Conservation (phyloP, 2,329 filamentous ascomycete species). For the Stagonosporopsis tanaceti region DNA sequence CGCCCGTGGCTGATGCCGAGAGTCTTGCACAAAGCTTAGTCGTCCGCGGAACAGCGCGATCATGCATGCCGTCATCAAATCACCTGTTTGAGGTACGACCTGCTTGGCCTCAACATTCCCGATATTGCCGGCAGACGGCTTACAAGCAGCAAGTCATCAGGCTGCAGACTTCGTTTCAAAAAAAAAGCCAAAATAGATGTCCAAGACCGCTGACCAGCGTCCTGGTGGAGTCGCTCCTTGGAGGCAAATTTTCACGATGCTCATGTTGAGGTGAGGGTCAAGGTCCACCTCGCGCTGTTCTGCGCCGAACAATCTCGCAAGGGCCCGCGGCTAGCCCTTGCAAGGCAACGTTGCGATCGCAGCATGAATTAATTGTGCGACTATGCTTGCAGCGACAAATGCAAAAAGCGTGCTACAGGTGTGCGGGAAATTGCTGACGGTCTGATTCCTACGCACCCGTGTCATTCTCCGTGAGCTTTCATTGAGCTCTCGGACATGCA, state of each 20-base stretch:
- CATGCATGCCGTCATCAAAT: slow-evolving; percentile 34
- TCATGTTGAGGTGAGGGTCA: slow-evolving; percentile 12
- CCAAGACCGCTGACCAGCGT: slow-evolving; percentile 22
- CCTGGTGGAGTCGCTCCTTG: slow-evolving; percentile 10
- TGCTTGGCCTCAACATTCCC: slow-evolving; percentile 21
- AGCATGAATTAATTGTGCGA: slow-evolving; percentile 9
- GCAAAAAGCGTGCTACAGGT: slow-evolving; percentile 10
- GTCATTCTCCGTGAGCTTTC: not conserved
- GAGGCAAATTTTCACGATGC: slow-evolving; percentile 17
- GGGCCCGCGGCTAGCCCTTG: slow-evolving; percentile 15
- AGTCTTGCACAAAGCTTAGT: slow-evolving; percentile 42
- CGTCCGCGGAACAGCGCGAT: slow-evolving; percentile 11
- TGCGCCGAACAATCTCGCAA: slow-evolving; percentile 8
- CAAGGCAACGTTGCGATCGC: slow-evolving; percentile 14
- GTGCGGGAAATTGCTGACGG: slow-evolving; percentile 16
- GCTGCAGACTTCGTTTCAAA: slow-evolving; percentile 1
- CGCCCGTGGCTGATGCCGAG: slow-evolving; percentile 35
- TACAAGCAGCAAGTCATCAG: slow-evolving; percentile 7
- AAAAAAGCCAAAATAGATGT: slow-evolving; percentile 5
- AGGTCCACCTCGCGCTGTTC: slow-evolving; percentile 21
- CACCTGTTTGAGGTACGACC: slow-evolving; percentile 11
- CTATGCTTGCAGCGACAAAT: slow-evolving; percentile 6
- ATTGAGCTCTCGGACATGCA: slow-evolving; percentile 13
- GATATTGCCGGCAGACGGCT: slow-evolving; percentile 19
- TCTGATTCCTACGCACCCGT: not conserved